These are phyloP conservation scores for Samsoniella hepiali DNA, from an alignment of 2,329 filamentous ascomycete genomes.

Conservation along the genomic window DNA sequence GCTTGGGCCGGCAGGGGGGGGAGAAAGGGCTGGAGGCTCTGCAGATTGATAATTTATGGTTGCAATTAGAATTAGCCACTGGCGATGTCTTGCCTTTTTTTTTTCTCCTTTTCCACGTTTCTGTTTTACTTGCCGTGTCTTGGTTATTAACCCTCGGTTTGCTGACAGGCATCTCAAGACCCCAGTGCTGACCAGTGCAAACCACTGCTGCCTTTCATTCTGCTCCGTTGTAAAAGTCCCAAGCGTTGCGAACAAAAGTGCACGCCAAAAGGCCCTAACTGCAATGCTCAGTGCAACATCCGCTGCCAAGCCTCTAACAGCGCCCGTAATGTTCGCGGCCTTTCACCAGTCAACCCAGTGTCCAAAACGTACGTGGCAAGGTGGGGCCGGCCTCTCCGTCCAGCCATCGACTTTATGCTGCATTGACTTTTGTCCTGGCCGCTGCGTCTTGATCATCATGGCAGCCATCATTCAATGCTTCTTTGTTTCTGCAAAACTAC, in stretches of 20 bases:
- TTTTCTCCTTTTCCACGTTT: background rate
- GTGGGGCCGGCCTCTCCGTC: conserved; percentile 2
- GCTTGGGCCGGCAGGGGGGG: background rate
- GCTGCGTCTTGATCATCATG: background rate
- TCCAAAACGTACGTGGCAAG: conserved; percentile 3
- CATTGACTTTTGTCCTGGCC: background rate
- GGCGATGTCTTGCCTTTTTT: background rate
- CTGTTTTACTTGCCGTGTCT: background rate
- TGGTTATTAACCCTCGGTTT: no score
- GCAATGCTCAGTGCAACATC: background rate
- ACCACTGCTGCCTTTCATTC: background rate
- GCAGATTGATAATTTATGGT: background rate
- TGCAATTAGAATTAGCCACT: conserved; percentile 11
- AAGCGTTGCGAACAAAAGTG: background rate
- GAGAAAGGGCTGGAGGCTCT: background rate
- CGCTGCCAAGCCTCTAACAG: conserved; percentile 8
- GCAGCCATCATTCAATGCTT: no score
- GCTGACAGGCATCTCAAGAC: background rate
- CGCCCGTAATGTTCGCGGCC: background rate
- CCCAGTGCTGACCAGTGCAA: background rate
- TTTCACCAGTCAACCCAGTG: background rate
- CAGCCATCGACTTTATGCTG: background rate
- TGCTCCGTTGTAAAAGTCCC: background rate
- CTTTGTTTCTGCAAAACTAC: no score
- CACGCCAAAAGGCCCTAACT: background rate